Percentiles rank a stretch among this genome's conserved stretches.
These are phyloP conservation scores for Trametes polyzona DNA, from an alignment of 1,284 basidiomycete species.

Conservation along the genomic window DNA sequence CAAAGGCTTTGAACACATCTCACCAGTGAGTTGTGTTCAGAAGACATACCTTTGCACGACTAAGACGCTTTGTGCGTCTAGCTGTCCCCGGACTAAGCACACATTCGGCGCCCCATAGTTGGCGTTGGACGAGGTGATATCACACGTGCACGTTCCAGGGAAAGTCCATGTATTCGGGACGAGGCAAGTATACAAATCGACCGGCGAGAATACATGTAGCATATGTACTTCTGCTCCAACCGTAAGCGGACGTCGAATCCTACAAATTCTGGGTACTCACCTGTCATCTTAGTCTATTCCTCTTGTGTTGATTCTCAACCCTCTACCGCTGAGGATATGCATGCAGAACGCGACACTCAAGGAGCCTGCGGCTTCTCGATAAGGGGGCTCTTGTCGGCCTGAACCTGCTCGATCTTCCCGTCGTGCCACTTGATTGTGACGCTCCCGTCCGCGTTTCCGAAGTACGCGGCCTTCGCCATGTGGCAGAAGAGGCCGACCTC, in stretches of 20 bases:
- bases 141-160: too few species aligned
- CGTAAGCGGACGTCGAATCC: not conserved
- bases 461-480: slow-evolving; percentile 96
- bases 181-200: slow-evolving; percentile 2
- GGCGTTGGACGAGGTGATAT: too few species aligned
- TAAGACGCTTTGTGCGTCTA: not conserved
- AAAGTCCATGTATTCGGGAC: slow-evolving; percentile 5
- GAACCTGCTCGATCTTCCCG: slow-evolving; percentile 47
- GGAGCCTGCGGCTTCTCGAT: not conserved
- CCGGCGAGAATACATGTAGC: slow-evolving; percentile 10
- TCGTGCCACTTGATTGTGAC: slow-evolving; percentile 56
- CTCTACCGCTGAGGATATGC: not conserved
- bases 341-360: not conserved
- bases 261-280: not conserved
- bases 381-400: slow-evolving; percentile 19
- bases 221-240: not conserved
- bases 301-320: not conserved
- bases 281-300: not conserved
- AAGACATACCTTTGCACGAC: not conserved
- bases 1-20: too few species aligned
- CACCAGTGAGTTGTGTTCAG: too few species aligned
- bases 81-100: too few species aligned
- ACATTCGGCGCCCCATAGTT: too few species aligned
- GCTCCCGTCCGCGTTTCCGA: slow-evolving; percentile 83
- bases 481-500: slow-evolving; percentile 96